phyloP scores from a whole-genome alignment of 768 basidiomycete species.

The Ramaria sp. region DNA sequence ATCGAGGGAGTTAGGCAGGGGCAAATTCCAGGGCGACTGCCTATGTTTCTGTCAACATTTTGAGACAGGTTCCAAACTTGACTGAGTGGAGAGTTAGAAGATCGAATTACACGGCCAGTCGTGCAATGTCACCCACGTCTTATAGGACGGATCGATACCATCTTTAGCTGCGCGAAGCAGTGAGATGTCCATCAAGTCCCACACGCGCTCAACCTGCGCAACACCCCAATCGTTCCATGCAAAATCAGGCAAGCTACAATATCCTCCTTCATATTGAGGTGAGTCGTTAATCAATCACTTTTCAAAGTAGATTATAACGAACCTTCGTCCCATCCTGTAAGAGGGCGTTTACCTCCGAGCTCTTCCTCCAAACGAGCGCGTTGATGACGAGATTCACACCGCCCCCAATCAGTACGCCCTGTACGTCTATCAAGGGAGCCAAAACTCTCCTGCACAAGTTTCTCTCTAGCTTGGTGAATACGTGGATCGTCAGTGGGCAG shows the following conservation, averaged over 20 bases:
- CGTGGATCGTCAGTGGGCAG: slow-evolving; percentile 85
- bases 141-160: slow-evolving; percentile 79
- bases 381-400: slow-evolving; percentile 88
- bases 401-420: slow-evolving; percentile 81
- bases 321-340: slow-evolving; percentile 94
- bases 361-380: slow-evolving; percentile 75
- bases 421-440: slow-evolving; percentile 54
- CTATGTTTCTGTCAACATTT: slow-evolving; percentile 88
- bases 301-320: slow-evolving; percentile 14
- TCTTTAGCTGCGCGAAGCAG: slow-evolving; percentile 69
- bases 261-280: slow-evolving; percentile 37
- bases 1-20: slow-evolving; percentile 92
- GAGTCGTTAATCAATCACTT: neutral
- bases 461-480: slow-evolving; percentile 81
- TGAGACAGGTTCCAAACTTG: slow-evolving; percentile 95
- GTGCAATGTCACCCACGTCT: slow-evolving; percentile 49
- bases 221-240: slow-evolving; percentile 92
- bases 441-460: slow-evolving; percentile 61
- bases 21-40: slow-evolving; percentile 72
- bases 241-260: slow-evolving; percentile 78
- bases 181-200: slow-evolving; percentile 92
- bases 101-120: too few species aligned
- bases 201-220: slow-evolving; percentile 89
- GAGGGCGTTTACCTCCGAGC: slow-evolving; percentile 71
- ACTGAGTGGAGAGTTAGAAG: slow-evolving; percentile 26